Evolutionary conservation across 2,329 filamentous ascomycete species (phyloP), one percentile per base, ranked within the genome.

Genomic region (Bimuria novae-zelandiae): DNA sequence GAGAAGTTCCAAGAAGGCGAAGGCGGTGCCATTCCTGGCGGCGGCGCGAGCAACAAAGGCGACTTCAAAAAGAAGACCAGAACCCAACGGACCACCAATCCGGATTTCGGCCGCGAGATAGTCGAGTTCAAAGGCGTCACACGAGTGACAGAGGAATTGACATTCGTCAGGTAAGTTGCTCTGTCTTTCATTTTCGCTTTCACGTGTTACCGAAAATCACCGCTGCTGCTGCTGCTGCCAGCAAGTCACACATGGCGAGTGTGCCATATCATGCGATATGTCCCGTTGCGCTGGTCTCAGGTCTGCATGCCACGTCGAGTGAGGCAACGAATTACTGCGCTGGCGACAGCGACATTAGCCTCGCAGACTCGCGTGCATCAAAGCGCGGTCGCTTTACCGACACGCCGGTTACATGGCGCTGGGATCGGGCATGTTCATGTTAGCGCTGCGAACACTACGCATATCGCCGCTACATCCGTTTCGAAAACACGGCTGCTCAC

Each of bases 1-100:
- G 91, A 94, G 67, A 89, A 79, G 51, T 76, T 76, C n/a, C 78
- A 80, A 48, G 79, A 82, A 57, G 74, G 75, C 4, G 71, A 72
- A 7, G 69, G 73, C 1, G 74, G 74, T 42, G 66, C 68, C 5
- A 68, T 79, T 16, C 75, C 71, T 30, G 80, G 80, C 41, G 77
- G 77, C 19, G 76, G 78, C 5, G 77, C 80, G 57, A 77, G 79
- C 52, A 83, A 84, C 60, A 81, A 82, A 55, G 77, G 78, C 43
- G 81, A 78, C 45, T 76, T 68, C 60, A 81, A 80, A 57, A 73
- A 71, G 51, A 75, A 73, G 54, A 79, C 77, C 33, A 74, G 73
- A 49, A 80, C 76, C 36, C 72, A 75, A 11, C 77, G 69, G 41
- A 70, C 70, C 16, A 68, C 72, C 3, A 69, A 78, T 55, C 77